A percentile compares a stretch with the other conserved stretches of the same genome.
Conservation (phyloP, 75 land plant genomes). For the Adiantum capillusveneris region DNA sequence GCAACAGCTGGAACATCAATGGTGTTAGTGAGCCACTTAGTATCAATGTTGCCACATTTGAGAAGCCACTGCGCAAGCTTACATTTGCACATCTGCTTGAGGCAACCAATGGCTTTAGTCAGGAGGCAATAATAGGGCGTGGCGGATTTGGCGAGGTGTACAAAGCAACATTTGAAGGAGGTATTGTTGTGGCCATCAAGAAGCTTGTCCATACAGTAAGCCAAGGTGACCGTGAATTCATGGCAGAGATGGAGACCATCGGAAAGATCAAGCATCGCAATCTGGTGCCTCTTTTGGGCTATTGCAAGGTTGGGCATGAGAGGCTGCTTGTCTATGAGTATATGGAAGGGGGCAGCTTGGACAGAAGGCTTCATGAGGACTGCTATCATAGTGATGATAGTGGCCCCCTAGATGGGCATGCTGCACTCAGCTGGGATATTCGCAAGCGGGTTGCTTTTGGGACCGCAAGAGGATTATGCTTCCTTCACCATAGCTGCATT, state of each 20-base stretch:
- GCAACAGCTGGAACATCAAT: conserved; percentile 30
- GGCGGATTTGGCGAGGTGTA: conserved; percentile 58
- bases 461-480: conserved; percentile 47
- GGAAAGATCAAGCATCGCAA: conserved; percentile 56
- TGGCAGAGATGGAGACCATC: conserved; percentile 59
- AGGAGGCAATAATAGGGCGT: conserved; percentile 34
- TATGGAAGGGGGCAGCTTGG: conserved; percentile 42
- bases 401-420: conserved; percentile 7
- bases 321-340: conserved; percentile 51
- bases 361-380: conserved; percentile 34
- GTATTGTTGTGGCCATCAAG: conserved; percentile 49
- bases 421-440: conserved; percentile 39
- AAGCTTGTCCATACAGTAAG: conserved; percentile 36
- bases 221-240: conserved; percentile 52
- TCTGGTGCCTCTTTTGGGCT: conserved; percentile 54
- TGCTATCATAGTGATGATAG: too few relatives aligned
- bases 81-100: conserved; percentile 46
- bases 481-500: conserved; percentile 55
- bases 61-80: conserved; percentile 41
- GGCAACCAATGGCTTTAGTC: conserved; percentile 48
- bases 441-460: conserved; percentile 42
- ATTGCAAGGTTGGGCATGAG: conserved; percentile 51
- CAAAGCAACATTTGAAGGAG: conserved; percentile 43
- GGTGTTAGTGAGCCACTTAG: conserved; percentile 29
- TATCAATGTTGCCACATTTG: conserved; percentile 47